A percentile compares a stretch with the other conserved stretches of the same genome.
Conservation (phyloP, 106 monocot genomes). For the Dioscorea zingiberensis region DNA sequence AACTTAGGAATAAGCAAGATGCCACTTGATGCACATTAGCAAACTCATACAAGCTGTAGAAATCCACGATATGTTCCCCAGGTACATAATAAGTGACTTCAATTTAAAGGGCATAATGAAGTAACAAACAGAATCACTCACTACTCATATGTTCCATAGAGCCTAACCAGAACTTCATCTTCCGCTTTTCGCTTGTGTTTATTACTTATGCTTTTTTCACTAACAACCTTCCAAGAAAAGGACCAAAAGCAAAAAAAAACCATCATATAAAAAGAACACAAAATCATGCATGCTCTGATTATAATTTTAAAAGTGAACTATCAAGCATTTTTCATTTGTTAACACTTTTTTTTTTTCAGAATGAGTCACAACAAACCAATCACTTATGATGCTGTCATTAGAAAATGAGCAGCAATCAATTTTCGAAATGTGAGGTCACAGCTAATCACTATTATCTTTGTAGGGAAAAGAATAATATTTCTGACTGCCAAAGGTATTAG, state of each 20-base stretch:
- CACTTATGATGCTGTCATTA: not conserved
- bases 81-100: not conserved
- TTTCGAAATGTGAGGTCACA: too few relatives aligned
- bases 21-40: slow-evolving; percentile 22
- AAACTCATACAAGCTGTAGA: slow-evolving; percentile 41
- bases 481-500: not conserved
- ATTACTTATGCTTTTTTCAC: slow-evolving; percentile 18
- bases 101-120: not conserved
- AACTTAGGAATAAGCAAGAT: not conserved
- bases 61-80: not conserved
- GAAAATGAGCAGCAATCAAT: not conserved
- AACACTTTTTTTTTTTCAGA: too few relatives aligned
- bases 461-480: too few relatives aligned
- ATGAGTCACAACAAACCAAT: too few relatives aligned
- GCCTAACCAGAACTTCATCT: slow-evolving; percentile 34
- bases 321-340: too few relatives aligned
- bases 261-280: too few relatives aligned
- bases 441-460: too few relatives aligned
- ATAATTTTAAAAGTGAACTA: too few relatives aligned
- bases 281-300: too few relatives aligned
- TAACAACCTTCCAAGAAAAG: slow-evolving; percentile 24
- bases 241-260: not conserved
- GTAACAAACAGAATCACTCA: slow-evolving; percentile 14
- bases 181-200: slow-evolving; percentile 32
- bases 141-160: slow-evolving; percentile 54